A percentile compares a stretch with the other conserved stretches of the same genome.
These are phyloP conservation scores for Ophiostoma sp. DNA, from an alignment of 2,329 filamentous ascomycete species.

Conservation along the genomic window DNA sequence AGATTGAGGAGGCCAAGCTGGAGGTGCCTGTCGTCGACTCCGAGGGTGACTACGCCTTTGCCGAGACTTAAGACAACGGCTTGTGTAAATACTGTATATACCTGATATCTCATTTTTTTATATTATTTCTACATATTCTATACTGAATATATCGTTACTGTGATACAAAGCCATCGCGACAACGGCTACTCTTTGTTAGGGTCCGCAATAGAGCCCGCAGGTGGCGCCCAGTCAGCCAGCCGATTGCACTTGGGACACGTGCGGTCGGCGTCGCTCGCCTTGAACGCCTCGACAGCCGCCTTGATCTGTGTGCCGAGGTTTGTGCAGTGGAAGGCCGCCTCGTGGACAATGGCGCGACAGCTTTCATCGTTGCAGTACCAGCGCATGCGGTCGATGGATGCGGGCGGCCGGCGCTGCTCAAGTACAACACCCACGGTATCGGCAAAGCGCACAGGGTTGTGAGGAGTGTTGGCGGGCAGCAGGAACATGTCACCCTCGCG, in stretches of 20 bases:
- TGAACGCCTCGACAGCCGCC: slow-evolving; percentile 78
- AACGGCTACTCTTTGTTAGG: slow-evolving; percentile 46
- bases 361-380: slow-evolving; percentile 62
- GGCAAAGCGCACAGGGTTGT: slow-evolving; percentile 89
- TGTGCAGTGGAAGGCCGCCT: slow-evolving; percentile 80
- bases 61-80: slow-evolving; percentile 52
- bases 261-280: slow-evolving; percentile 59
- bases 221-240: slow-evolving; percentile 55
- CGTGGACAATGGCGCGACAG: slow-evolving; percentile 71
- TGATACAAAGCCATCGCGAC: background rate
- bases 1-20: slow-evolving; percentile 77
- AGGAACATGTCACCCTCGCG: slow-evolving; percentile 91
- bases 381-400: slow-evolving; percentile 68
- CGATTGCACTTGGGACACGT: slow-evolving; percentile 72
- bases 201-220: slow-evolving; percentile 53
- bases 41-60: slow-evolving; percentile 69
- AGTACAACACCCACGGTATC: slow-evolving; percentile 91
- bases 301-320: slow-evolving; percentile 95
- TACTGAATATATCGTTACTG: background rate
- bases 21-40: slow-evolving; percentile 79
- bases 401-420: slow-evolving; percentile 72
- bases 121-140: background rate
- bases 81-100: slow-evolving; percentile 15
- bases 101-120: background rate
- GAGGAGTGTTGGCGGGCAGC: slow-evolving; percentile 87